phyloP scores from a whole-genome alignment of 345 rosid species.

The Trapa incisa region DNA sequence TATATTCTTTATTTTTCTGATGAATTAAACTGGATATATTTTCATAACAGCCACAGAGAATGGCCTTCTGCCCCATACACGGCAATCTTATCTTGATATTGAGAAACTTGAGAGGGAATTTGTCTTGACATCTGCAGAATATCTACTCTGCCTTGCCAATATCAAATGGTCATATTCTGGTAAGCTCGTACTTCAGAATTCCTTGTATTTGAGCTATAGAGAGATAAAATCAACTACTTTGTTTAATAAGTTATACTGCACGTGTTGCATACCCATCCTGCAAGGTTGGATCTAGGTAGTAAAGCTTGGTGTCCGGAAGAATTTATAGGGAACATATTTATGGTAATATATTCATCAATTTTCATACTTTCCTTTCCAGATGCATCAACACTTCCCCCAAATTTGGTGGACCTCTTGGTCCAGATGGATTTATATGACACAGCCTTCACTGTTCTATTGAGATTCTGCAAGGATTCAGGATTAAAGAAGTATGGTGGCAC shows the following conservation, averaged over 20 bases:
- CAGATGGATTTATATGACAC: conserved; percentile 64
- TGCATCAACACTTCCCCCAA: conserved; percentile 40
- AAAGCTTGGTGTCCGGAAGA: neutral
- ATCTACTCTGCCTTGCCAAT: conserved; percentile 57
- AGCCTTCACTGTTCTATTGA: conserved; percentile 69
- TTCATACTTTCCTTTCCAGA: conserved; percentile 24
- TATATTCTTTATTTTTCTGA: neutral
- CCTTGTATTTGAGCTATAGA: neutral
- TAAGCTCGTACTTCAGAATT: conserved; percentile 12
- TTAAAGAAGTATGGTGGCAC: conserved; percentile 39
- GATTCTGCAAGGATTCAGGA: conserved; percentile 68
- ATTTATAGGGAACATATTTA: neutral
- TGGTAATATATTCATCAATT: neutral
- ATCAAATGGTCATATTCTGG: conserved; percentile 59
- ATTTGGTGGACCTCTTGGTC: conserved; percentile 70
- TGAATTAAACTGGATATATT: conserved; percentile 3
- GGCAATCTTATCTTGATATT: conserved; percentile 39
- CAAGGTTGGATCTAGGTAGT: neutral
- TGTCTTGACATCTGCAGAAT: conserved; percentile 74
- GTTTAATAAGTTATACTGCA: neutral
- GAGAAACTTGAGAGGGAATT: conserved; percentile 67
- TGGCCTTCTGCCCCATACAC: conserved; percentile 29
- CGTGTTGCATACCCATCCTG: neutral
- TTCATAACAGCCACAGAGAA: conserved; percentile 26
- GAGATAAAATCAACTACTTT: neutral